Evolutionary conservation across 108 stramenopile species (phyloP).

Genomic region (Nitzschia palea): DNA sequence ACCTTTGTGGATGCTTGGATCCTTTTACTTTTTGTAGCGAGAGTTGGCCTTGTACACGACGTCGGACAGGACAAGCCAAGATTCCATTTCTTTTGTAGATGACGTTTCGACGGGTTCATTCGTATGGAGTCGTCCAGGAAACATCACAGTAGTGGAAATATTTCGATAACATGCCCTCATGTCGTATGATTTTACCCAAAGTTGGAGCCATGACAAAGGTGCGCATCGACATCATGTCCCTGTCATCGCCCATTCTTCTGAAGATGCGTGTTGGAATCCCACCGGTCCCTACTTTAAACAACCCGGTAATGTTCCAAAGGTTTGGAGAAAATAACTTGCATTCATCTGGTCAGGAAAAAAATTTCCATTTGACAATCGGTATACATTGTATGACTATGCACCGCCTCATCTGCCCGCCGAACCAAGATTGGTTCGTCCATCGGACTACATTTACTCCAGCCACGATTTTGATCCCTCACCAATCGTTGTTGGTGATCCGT

Average conservation of each 20-base stretch:
- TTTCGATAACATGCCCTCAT: background rate
- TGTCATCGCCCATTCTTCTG: background rate
- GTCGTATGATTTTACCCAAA: background rate
- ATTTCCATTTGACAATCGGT: background rate
- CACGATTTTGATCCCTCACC: constrained; percentile 1
- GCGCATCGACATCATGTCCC: background rate
- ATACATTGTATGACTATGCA: background rate
- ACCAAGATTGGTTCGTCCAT: constrained; percentile 18
- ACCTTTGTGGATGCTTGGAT: background rate
- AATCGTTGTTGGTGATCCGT: background rate
- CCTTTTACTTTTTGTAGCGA: background rate
- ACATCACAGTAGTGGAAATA: background rate
- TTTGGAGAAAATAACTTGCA: background rate
- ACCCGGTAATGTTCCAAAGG: background rate
- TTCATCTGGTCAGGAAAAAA: background rate
- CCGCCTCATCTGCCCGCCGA: no score
- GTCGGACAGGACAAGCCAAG: background rate
- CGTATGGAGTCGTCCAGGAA: background rate
- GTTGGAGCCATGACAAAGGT: background rate
- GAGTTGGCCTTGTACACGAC: background rate
- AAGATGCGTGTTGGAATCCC: background rate
- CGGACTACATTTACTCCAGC: constrained; percentile 23
- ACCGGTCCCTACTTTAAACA: background rate
- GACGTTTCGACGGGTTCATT: no score
- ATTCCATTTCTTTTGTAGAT: no score